Conservation (phyloP, 2,329 filamentous ascomycete species). For the Fusarium sp. region DNA sequence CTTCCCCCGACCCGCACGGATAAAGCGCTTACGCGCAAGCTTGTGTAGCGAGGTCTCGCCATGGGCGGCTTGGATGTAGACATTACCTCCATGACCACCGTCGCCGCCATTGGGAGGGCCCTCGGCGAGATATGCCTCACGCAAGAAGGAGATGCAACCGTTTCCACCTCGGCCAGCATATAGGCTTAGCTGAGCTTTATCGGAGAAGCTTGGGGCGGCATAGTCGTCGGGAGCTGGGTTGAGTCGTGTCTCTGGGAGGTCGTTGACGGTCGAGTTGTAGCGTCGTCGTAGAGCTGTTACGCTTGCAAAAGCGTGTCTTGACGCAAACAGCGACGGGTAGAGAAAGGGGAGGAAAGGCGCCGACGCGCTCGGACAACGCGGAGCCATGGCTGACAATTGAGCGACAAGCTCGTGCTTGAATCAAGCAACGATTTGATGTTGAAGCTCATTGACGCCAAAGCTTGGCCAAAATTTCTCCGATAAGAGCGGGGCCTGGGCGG, state of each 20-base stretch:
- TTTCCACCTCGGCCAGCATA: slow-evolving; percentile 86
- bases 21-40: slow-evolving; percentile 79
- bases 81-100: slow-evolving; percentile 88
- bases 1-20: slow-evolving; percentile 81
- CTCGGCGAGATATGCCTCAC: slow-evolving; percentile 89
- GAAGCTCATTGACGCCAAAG: slow-evolving; percentile 13
- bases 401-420: slow-evolving; percentile 4
- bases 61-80: slow-evolving; percentile 93
- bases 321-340: slow-evolving; percentile 59
- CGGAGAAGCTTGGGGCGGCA: slow-evolving; percentile 83
- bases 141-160: slow-evolving; percentile 93
- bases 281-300: slow-evolving; percentile 27
- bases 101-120: slow-evolving; percentile 96
- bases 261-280: slow-evolving; percentile 49
- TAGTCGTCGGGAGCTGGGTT: slow-evolving; percentile 90
- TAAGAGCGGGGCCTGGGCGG: background rate
- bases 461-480: slow-evolving; percentile 25
- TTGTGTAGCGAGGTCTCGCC: slow-evolving; percentile 96
- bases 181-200: slow-evolving; percentile 83
- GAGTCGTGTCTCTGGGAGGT: slow-evolving; percentile 68
- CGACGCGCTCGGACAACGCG: slow-evolving; percentile 39
- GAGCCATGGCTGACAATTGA: slow-evolving; percentile 41
- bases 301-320: slow-evolving; percentile 23
- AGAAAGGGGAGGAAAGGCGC: slow-evolving; percentile 56
- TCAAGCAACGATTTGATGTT: slow-evolving; percentile 4